phyloP scores from a whole-genome alignment of 306 rosid species.

The Vigna angularis region DNA sequence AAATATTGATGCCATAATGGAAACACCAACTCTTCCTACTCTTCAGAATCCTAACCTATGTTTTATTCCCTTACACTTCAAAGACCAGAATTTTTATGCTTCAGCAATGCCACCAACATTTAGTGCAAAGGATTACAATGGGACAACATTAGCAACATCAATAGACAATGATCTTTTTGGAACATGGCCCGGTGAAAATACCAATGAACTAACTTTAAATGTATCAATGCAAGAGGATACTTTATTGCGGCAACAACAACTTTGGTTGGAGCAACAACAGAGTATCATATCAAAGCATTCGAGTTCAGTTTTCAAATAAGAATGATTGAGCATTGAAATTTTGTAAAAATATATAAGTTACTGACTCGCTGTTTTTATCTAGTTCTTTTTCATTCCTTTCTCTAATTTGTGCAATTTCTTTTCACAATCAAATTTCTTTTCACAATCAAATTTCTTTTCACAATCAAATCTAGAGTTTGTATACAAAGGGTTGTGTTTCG shows the following conservation, averaged over 20 bases:
- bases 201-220: slow-evolving; percentile 22
- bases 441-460: not conserved
- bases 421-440: not conserved
- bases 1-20: slow-evolving; percentile 1
- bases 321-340: not conserved
- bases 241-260: slow-evolving; percentile 55
- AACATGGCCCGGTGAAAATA: slow-evolving; percentile 35
- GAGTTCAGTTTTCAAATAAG: slow-evolving; percentile 39
- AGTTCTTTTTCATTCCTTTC: not conserved
- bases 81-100: not conserved
- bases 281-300: slow-evolving; percentile 73
- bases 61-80: slow-evolving; percentile 1
- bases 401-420: not conserved
- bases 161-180: slow-evolving; percentile 68
- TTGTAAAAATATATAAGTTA: not conserved
- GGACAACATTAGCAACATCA: not conserved
- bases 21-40: slow-evolving; percentile 17
- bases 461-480: too few relatives aligned
- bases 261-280: slow-evolving; percentile 80
- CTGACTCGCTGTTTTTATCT: not conserved
- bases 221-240: slow-evolving; percentile 48
- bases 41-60: not conserved
- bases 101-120: slow-evolving; percentile 46
- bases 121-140: slow-evolving; percentile 24
- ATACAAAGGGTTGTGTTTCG: not conserved